phyloP scores from a whole-genome alignment of 768 basidiomycete genomes.

The Panaeolus cyanescens region DNA sequence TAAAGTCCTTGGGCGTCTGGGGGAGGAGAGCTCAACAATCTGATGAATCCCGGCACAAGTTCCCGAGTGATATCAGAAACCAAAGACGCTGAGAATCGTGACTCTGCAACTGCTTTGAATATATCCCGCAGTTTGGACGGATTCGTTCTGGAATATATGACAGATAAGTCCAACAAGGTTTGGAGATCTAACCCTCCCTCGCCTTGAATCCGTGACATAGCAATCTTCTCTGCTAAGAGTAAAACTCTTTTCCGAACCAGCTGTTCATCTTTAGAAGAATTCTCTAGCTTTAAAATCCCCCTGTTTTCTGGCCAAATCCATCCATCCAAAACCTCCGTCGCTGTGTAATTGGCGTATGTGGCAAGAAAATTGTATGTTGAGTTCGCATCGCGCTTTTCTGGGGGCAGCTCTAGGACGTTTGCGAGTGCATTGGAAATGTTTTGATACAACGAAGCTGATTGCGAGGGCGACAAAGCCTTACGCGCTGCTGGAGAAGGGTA shows the following conservation, averaged over 20 bases:
- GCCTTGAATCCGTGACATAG: background rate
- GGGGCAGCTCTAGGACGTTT: background rate
- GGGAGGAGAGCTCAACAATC: slow-evolving; percentile 42
- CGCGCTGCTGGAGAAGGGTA: background rate
- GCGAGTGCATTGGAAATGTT: background rate
- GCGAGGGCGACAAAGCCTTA: background rate
- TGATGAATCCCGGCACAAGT: slow-evolving; percentile 58
- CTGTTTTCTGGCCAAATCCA: slow-evolving; percentile 1
- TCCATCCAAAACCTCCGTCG: background rate
- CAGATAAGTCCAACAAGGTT: slow-evolving; percentile 62
- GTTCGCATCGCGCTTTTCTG: background rate
- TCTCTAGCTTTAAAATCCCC: background rate
- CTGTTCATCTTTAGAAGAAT: background rate
- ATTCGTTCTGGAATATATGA: slow-evolving; percentile 52
- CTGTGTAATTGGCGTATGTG: background rate
- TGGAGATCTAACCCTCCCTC: slow-evolving; percentile 44
- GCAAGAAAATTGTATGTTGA: background rate
- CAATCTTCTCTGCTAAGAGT: background rate
- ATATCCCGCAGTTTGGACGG: slow-evolving; percentile 45
- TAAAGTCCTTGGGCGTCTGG: slow-evolving; percentile 55
- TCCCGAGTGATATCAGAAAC: slow-evolving; percentile 38
- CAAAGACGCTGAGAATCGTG: slow-evolving; percentile 27
- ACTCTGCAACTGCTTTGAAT: slow-evolving; percentile 39
- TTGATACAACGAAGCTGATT: background rate
- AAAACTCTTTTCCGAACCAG: background rate